Evolutionary conservation across 106 monocot genomes (phyloP).

Genomic region (Cymbidium sinense): DNA sequence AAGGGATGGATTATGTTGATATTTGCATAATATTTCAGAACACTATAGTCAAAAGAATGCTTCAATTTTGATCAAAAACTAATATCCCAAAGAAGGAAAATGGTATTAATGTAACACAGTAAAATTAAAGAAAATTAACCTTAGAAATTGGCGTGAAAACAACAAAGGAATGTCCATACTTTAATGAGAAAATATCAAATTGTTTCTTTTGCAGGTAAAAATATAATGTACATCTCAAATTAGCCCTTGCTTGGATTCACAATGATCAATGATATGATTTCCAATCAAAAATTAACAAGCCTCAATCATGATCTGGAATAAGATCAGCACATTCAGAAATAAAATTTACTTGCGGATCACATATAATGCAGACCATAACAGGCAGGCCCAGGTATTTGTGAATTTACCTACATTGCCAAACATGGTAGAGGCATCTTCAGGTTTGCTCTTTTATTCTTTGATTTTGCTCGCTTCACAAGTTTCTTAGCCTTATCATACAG

Average conservation of each 20-base stretch:
- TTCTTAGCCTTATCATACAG: constrained; percentile 3
- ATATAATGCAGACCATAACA: not conserved
- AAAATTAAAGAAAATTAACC: not conserved
- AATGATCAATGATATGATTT: not conserved
- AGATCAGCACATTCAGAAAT: not conserved
- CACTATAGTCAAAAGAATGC: not conserved
- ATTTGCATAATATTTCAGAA: not conserved
- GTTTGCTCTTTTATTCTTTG: not conserved
- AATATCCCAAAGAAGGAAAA: not conserved
- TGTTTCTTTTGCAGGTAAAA: not conserved
- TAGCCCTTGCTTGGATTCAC: not conserved
- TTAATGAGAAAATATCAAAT: not conserved
- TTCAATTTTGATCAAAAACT: not conserved
- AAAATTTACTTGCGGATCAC: not conserved
- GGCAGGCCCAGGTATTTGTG: not conserved
- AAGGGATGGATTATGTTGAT: too few relatives aligned
- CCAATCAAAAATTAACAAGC: not conserved
- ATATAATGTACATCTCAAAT: not conserved
- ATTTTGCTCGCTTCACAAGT: not conserved
- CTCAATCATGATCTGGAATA: not conserved
- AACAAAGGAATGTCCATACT: not conserved
- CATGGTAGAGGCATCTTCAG: constrained; percentile 6
- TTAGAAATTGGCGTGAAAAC: not conserved
- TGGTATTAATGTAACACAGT: not conserved
- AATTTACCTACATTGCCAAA: constrained; percentile 2